Percentiles rank a stretch among this genome's conserved stretches.
Conservation (phyloP, 2,329 filamentous ascomycete species). For the Dothiorella sarmentorum region DNA sequence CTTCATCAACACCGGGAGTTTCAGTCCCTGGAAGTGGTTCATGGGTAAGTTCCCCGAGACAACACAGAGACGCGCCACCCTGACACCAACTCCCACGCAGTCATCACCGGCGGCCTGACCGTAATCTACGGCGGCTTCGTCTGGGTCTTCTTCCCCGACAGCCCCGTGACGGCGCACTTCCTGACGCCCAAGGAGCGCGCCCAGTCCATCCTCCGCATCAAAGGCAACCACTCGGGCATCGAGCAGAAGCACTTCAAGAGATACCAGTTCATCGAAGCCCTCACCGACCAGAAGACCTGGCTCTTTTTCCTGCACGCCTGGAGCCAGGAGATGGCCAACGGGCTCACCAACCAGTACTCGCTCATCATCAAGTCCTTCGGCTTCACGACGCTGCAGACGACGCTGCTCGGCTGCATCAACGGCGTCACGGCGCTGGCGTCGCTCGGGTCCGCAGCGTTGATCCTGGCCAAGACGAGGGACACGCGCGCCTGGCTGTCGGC, state of each 20-base stretch:
- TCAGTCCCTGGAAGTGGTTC: conserved; percentile 41
- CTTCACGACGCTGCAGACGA: conserved; percentile 39
- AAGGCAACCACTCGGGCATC: conserved; percentile 38
- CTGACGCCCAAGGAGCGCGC: not conserved
- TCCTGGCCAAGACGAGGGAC: conserved; percentile 30
- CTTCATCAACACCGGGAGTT: conserved; percentile 17
- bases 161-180: conserved; percentile 29
- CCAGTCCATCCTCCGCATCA: conserved; percentile 33
- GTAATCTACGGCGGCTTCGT: conserved; percentile 35
- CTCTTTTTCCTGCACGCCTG: conserved; percentile 36
- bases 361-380: conserved; percentile 47
- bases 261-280: conserved; percentile 33
- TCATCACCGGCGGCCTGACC: conserved; percentile 37
- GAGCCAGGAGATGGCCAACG: conserved; percentile 40
- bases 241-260: conserved; percentile 24
- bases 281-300: conserved; percentile 35
- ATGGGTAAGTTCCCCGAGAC: too few species aligned
- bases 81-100: not conserved
- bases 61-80: too few species aligned
- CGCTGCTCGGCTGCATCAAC: conserved; percentile 27
- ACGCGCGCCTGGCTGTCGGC: conserved; percentile 31
- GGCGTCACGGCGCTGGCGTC: conserved; percentile 26
- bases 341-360: conserved; percentile 35
- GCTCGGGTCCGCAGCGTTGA: conserved; percentile 28
- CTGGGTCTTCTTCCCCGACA: conserved; percentile 38